Evolutionary conservation across 2,329 filamentous ascomycete species (phyloP), one percentile per base, ranked within the genome.

Genomic region (Fusarium tuaranense): DNA sequence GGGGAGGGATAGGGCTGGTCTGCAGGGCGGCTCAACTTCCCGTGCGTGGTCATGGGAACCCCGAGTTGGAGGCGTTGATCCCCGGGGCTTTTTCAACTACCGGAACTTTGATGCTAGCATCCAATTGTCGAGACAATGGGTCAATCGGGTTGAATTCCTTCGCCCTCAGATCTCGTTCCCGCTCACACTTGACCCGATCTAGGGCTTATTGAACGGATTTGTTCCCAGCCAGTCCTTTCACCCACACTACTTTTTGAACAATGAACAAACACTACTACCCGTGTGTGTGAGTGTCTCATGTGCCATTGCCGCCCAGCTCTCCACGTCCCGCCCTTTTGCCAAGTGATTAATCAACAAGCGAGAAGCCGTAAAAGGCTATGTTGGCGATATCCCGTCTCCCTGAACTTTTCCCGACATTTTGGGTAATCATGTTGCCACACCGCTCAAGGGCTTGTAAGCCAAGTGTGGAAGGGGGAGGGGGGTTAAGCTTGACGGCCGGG

Each of bases 91-190:
- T 38, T 25, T 22, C 55, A 39, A 58, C 34, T 58, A 36, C 55
- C 55, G 34, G 34, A 58, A 22, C 32, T 27, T 25, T 58, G 32
- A 58, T 58, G 22, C 25, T 36, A 7, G 16, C 34, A 27, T 38
- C 34, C 63, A 34, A 53, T 53, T 53, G 46, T 53, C 46, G 36
- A 44, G n/a, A 27, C 51, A 58, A 60, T 46, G 20, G 46, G 57
- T 57, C 71, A 74, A 74, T 74, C 61, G 71, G 71, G 57, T 44
- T 57, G 66, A 38, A 63, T 63, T 53, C 62, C 36, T 13, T 13
- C 41, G 18, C 25, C 48, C 48, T 74, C 57, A 62, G 32, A 74
- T 69, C 71, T 75, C 46, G 25, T 44, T 75, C 72, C 72, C 65
- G 72, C 72, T 72, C 69, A 51, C 68, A 63, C 68, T 72, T 72